These are phyloP conservation scores for Cadophora sp. DNA, from an alignment of 2,329 filamentous ascomycete genomes.

Conservation along the genomic window DNA sequence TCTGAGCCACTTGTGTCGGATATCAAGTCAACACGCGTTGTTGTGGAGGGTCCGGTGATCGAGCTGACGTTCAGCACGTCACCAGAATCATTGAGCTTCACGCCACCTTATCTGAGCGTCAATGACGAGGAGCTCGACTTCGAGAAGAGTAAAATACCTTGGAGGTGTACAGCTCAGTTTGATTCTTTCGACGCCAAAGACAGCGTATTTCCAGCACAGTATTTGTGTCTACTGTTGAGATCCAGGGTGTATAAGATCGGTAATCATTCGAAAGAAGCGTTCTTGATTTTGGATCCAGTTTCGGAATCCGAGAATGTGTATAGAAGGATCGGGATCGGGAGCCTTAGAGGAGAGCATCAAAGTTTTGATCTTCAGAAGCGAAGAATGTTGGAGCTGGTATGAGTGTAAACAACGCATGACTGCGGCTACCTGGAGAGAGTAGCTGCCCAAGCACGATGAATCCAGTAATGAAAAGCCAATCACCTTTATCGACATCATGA, in stretches of 20 bases:
- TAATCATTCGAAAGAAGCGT: not conserved
- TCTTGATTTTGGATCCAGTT: not conserved
- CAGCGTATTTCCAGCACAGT: not conserved
- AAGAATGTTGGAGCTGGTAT: not conserved
- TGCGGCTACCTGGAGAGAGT: no score
- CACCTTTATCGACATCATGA: no score
- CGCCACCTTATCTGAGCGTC: not conserved
- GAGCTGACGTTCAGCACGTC: slow-evolving; percentile 3
- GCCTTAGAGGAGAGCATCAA: not conserved
- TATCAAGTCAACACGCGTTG: not conserved
- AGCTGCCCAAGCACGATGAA: no score
- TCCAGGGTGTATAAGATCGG: not conserved
- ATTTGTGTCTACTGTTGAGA: slow-evolving; percentile 2
- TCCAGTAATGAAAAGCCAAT: no score
- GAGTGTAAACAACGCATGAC: no score
- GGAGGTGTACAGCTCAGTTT: slow-evolving; percentile 14
- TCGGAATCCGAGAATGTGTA: not conserved
- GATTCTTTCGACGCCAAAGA: not conserved
- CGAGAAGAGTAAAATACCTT: not conserved
- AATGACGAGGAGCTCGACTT: slow-evolving; percentile 3
- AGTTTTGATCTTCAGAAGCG: not conserved
- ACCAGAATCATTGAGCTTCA: not conserved
- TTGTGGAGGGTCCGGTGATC: not conserved
- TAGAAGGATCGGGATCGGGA: not conserved
- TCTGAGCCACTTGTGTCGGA: not conserved